Evolutionary conservation across 441 rosid genomes (phyloP).

Genomic region (Syzygium syzygioides): DNA sequence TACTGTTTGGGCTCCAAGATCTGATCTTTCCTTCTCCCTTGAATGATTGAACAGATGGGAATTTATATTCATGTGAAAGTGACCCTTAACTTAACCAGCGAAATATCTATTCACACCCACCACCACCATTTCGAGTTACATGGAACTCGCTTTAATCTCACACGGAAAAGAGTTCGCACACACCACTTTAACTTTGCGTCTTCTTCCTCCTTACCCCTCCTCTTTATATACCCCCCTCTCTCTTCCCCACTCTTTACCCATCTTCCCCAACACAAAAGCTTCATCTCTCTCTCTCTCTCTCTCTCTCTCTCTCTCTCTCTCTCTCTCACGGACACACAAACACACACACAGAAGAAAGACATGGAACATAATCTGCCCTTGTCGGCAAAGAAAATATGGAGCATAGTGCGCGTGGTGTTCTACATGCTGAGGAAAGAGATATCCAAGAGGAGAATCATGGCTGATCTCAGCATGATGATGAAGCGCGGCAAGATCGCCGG

Average conservation of each 20-base stretch:
- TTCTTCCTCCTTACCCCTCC: not conserved
- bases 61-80: not conserved
- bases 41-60: not conserved
- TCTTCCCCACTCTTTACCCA: constrained; percentile 1
- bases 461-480: constrained; percentile 62
- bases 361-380: constrained; percentile 57
- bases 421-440: constrained; percentile 71
- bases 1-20: not conserved
- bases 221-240: constrained; percentile 27
- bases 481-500: constrained; percentile 71
- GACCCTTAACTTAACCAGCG: not conserved
- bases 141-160: not conserved
- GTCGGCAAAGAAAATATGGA: constrained; percentile 52
- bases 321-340: constrained; percentile 1
- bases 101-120: not conserved
- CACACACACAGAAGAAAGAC: constrained; percentile 12
- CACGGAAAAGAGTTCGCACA: not conserved
- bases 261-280: constrained; percentile 3
- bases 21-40: not conserved
- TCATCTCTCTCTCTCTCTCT: not conserved
- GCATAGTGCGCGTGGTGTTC: constrained; percentile 43
- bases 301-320: constrained; percentile 10
- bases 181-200: not conserved
- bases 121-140: not conserved
- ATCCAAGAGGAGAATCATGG: constrained; percentile 57